Evolutionary conservation across 495 filamentous ascomycete species (phyloP), one percentile per base, ranked within the genome.

Genomic region (Aspergillus sparsus): DNA sequence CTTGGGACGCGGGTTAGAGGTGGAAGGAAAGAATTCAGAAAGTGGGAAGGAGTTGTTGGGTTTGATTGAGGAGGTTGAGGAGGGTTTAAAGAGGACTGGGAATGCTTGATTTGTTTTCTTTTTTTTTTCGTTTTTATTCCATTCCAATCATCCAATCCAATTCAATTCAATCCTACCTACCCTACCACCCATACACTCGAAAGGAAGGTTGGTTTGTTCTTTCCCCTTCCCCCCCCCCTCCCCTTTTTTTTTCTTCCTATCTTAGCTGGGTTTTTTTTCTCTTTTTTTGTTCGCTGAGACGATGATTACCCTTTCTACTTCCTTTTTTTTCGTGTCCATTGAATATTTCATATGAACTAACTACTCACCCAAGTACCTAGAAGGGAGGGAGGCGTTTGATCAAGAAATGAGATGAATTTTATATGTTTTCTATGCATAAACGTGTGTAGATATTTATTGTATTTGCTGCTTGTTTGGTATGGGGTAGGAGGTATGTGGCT

Each of bases 1-100:
- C 80, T 78, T 96, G 42, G 77, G 75, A 44, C 78, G 82, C 68
- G 92, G 84, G 11, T 66, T 97, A 61, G 93, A 96, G 81, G 84
- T 95, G 74, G 92, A 94, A 75, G 90, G 88, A 16, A 83, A 84
- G 62, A 87, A 85, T 67, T 77, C 77, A 36, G 92, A 78, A 33
- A 73, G 71, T 5, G 74, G 68, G 53, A 80, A 75, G 69, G 81
- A 96, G 78, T 71, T 96, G 73, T 67, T 82, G 58, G 76, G 70
- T 46, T 69, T 97, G 74, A 64, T 87, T 65, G 85, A 77, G 77
- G 91, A 96, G 73, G 82, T 95, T 58, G 83, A 88, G 51, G 66
- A 56, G 55, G 71, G 72, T 44, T 56, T 77, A 62, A 68, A 74
- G 67, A 64, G 71, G 60, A 1, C 12, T 42, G n/a, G 44, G 42